Evolutionary conservation across 129 eudicot genomes (phyloP).

Genomic region (Rutidosis leptorrhynchoides): DNA sequence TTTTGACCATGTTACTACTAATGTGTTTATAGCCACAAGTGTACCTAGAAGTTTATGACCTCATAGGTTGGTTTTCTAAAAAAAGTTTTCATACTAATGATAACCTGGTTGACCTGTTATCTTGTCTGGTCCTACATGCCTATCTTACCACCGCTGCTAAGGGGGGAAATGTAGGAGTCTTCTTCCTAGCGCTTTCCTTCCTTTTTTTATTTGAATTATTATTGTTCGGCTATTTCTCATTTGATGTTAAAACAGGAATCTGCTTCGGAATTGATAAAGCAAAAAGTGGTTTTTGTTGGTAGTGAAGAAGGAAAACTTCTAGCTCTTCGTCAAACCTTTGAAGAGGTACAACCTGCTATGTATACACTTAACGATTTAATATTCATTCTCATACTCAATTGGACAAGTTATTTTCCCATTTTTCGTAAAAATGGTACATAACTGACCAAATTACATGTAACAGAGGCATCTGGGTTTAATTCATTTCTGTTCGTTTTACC

Average conservation of each 20-base stretch:
- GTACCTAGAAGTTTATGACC: too few relatives aligned
- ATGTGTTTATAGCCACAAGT: too few relatives aligned
- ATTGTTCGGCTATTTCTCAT: slow-evolving; percentile 5
- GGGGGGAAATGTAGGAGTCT: too few relatives aligned
- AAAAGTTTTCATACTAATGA: too few relatives aligned
- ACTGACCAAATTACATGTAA: background rate
- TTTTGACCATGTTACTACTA: too few relatives aligned
- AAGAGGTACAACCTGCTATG: slow-evolving; percentile 54
- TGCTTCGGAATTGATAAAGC: slow-evolving; percentile 82
- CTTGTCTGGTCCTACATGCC: too few relatives aligned
- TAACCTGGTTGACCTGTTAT: too few relatives aligned
- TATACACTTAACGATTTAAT: background rate
- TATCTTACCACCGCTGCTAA: too few relatives aligned
- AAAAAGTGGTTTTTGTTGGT: slow-evolving; percentile 75
- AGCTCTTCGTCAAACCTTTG: slow-evolving; percentile 91
- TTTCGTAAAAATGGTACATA: too few relatives aligned
- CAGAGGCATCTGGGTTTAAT: background rate
- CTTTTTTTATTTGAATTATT: background rate
- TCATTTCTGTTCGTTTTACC: background rate
- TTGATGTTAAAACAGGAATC: slow-evolving; percentile 54
- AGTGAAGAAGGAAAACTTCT: slow-evolving; percentile 96
- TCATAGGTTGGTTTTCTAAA: too few relatives aligned
- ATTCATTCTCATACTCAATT: background rate
- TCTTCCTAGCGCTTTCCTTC: background rate
- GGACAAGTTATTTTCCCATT: background rate